phyloP scores from a whole-genome alignment of 1,284 basidiomycete species.

The Cutaneotrichosporon spelunceum region DNA sequence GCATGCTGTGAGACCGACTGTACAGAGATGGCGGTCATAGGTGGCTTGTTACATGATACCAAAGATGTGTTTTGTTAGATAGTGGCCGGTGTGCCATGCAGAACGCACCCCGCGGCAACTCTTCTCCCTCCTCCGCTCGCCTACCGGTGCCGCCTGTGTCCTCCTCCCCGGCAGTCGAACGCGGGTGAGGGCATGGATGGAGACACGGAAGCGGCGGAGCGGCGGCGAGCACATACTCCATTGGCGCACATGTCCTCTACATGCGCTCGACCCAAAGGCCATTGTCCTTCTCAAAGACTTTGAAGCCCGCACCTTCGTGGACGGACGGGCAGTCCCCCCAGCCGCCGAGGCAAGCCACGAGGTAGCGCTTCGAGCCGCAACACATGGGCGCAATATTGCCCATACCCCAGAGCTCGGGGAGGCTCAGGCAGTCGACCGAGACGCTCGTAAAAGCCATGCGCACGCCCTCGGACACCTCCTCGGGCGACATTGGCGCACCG shows the following conservation, averaged over 20 bases:
- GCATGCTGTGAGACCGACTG: constrained; percentile 6
- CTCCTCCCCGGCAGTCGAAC: not conserved
- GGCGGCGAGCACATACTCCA: not conserved
- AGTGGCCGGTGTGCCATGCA: not conserved
- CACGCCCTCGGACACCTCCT: constrained; percentile 59
- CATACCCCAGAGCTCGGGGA: constrained; percentile 70
- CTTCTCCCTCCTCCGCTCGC: not conserved
- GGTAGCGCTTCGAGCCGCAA: constrained; percentile 56
- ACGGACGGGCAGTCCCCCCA: constrained; percentile 38
- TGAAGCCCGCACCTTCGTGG: not conserved
- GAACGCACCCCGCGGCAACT: not conserved
- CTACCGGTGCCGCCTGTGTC: not conserved
- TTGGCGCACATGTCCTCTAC: not conserved
- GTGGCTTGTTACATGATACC: constrained; percentile 8
- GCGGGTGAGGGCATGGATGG: not conserved
- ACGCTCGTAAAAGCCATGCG: constrained; percentile 57
- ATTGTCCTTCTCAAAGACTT: constrained; percentile 10
- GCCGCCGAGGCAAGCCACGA: constrained; percentile 47
- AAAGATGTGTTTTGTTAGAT: not conserved
- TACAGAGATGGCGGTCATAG: constrained; percentile 4
- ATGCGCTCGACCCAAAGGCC: constrained; percentile 9
- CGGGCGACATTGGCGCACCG: constrained; percentile 50
- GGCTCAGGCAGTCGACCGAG: constrained; percentile 55
- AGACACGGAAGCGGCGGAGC: not conserved
- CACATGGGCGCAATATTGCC: constrained; percentile 60